Evolutionary conservation across 345 rosid genomes (phyloP), one percentile per base, ranked within the genome.

Genomic region (Linum usitatissimum): DNA sequence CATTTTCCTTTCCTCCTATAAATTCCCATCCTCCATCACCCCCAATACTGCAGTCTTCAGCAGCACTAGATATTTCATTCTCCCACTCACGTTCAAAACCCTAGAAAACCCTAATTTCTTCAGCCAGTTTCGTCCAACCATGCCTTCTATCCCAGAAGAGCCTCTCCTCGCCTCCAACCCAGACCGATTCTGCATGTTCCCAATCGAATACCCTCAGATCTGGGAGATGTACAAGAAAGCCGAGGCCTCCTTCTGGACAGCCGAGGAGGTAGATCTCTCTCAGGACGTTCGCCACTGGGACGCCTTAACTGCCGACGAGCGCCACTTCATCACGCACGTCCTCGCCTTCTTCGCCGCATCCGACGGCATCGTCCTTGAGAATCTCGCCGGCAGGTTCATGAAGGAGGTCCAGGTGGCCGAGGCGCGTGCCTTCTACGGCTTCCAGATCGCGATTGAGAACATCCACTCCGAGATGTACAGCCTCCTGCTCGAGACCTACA

Each of bases 171-270:
- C 86, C 5, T 70, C 90, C 0, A 90, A 82, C 61, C 85, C 94
- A 0, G 97, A 79, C 71, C 78, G 94, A 5, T 90, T 93, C 79
- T 90, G 97, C 49, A 93, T 93, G 99, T 93, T 93, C 45, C 99
- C 99, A 0, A 86, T 90, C 60, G 84, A 90, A 30, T 87, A 86
- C 68, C 97, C 99, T 0, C 74, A 87, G 76, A 80, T 93, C 55
- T 93, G 97, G 99, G 96, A 93, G 59, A 90, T 90, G 99, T 90
- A 93, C 80, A 90, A 93, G 86, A 84, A 93, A 61, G 96, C 96
- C 17, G 99, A 87, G 65, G 97, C 99, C 30, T 93, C 97, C 0
- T 93, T 93, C 56, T 93, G 99, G 96, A 93, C 97, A 1, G 97
- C 97, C 3, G 97, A 93, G 74, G 99, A 93, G 68, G 99, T 93